Evolutionary conservation across 140 eudicot genomes (phyloP).

Genomic region (Oenanthe javanica): DNA sequence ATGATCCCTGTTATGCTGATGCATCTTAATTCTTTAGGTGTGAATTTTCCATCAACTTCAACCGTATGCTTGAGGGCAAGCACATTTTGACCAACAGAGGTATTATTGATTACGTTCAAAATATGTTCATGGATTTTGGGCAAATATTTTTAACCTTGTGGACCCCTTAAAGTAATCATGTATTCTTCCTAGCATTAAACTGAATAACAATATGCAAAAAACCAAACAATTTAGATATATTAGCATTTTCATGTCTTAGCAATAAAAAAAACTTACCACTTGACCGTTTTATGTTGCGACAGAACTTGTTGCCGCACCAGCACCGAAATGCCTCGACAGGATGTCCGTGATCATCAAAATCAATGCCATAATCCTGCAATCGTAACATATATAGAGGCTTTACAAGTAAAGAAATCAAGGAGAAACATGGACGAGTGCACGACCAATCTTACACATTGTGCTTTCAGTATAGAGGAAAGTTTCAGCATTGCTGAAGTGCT

Average conservation of each 20-base stretch:
- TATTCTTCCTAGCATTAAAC: neutral
- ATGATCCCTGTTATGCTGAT: neutral
- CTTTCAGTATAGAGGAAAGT: neutral
- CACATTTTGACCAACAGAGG: neutral
- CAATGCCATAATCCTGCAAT: conserved; percentile 93
- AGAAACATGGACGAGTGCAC: neutral
- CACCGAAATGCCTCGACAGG: conserved; percentile 85
- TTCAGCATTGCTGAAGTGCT: neutral
- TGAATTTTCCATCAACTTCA: neutral
- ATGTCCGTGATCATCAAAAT: conserved; percentile 82
- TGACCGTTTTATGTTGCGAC: conserved; percentile 80
- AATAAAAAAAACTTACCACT: conserved; percentile 37
- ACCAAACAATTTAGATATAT: neutral
- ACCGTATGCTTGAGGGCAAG: neutral
- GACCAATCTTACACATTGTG: neutral
- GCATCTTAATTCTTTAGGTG: neutral
- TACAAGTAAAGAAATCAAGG: neutral
- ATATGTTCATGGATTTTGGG: neutral
- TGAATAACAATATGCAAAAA: neutral
- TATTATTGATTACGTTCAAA: neutral
- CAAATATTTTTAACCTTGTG: neutral
- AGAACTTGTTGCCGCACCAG: conserved; percentile 81
- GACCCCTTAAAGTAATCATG: neutral
- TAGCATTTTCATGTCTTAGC: neutral
- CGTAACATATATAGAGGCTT: conserved; percentile 12